Evolutionary conservation across 2,329 filamentous ascomycete species (phyloP).

Genomic region (Tolypocladium endophyticum): DNA sequence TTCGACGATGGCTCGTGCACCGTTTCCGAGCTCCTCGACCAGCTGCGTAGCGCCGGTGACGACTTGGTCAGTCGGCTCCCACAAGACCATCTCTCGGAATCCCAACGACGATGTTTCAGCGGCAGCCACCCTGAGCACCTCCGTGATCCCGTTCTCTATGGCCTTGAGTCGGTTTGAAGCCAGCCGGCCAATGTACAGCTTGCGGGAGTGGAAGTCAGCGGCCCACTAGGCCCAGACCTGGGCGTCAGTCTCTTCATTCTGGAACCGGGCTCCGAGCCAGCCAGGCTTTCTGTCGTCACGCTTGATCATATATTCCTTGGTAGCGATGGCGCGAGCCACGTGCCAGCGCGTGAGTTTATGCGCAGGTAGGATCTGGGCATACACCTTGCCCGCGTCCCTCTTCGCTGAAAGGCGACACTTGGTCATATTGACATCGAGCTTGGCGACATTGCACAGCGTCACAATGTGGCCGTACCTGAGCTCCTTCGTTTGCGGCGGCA

Average conservation of each 20-base stretch:
- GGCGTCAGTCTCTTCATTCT: constrained; percentile 3
- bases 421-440: constrained; percentile 14
- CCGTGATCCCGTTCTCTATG: constrained; percentile 12
- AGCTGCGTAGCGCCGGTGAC: constrained; percentile 16
- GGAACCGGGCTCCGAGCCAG: constrained; percentile 3
- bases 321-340: constrained; percentile 16
- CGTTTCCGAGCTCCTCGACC: constrained; percentile 25
- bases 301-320: constrained; percentile 9
- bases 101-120: constrained; percentile 20
- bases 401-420: constrained; percentile 11
- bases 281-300: not conserved
- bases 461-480: not conserved
- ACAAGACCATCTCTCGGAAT: constrained; percentile 21
- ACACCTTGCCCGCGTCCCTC: constrained; percentile 15
- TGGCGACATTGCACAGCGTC: not conserved
- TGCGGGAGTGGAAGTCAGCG: constrained; percentile 18
- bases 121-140: constrained; percentile 21
- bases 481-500: constrained; percentile 8
- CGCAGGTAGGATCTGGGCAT: constrained; percentile 22
- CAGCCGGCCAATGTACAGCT: constrained; percentile 9
- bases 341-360: constrained; percentile 20
- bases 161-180: constrained; percentile 8
- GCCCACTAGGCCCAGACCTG: constrained; percentile 23
- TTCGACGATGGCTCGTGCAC: constrained; percentile 16
- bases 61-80: constrained; percentile 23